A percentile compares a stretch with the other conserved stretches of the same genome.
Evolutionary conservation across 495 filamentous ascomycete species (phyloP).

Genomic region (Corynascus novoguineensis): DNA sequence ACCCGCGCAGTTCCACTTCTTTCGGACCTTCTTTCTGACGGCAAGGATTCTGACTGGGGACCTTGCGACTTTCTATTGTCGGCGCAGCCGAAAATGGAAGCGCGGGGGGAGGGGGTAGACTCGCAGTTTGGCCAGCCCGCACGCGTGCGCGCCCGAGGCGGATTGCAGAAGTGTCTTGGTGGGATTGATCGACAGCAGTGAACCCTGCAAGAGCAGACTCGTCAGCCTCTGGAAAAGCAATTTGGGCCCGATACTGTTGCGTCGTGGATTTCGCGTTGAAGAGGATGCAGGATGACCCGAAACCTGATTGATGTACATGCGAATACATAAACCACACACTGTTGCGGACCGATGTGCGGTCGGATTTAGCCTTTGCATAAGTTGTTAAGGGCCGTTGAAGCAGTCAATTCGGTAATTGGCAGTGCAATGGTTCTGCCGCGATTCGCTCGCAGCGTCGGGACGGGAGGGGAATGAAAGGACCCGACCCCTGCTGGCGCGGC

Average conservation of each 20-base stretch:
- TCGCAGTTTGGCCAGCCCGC: too few relatives aligned
- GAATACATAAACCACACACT: too few relatives aligned
- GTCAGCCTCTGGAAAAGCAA: neutral
- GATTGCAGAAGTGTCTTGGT: neutral
- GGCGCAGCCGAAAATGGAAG: neutral
- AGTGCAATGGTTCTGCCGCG: neutral
- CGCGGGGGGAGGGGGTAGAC: neutral
- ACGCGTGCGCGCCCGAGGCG: too few relatives aligned
- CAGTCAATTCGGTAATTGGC: neutral
- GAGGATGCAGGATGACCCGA: neutral
- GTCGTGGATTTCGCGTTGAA: neutral
- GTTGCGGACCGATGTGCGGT: neutral
- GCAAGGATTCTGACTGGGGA: neutral
- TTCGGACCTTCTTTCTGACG: neutral
- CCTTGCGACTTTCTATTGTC: neutral
- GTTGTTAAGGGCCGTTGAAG: neutral
- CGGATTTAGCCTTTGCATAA: neutral
- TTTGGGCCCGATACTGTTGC: neutral
- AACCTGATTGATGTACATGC: too few relatives aligned
- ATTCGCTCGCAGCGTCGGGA: neutral
- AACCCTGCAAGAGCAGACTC: neutral
- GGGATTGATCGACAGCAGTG: neutral
- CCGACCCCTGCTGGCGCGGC: neutral
- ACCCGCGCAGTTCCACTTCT: neutral
- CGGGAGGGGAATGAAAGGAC: neutral